Conservation (phyloP, 305 asterid species). For the Fraxinus angustifolia region DNA sequence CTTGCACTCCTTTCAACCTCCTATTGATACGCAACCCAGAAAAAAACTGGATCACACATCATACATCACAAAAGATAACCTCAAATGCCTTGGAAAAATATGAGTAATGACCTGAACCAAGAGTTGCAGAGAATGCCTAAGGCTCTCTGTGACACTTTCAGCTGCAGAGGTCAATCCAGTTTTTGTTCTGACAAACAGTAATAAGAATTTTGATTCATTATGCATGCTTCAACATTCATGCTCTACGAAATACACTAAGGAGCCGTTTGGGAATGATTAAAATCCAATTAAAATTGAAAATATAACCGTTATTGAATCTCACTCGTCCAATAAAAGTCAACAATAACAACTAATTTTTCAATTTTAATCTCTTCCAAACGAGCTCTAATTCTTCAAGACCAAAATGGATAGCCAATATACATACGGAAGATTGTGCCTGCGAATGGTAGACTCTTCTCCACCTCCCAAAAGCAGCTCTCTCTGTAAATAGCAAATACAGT, state of each 20-base stretch:
- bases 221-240: constrained; percentile 11
- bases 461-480: constrained; percentile 95
- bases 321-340: too few relatives aligned
- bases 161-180: constrained; percentile 99
- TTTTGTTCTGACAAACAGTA: constrained; percentile 61
- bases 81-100: neutral
- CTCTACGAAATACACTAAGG: constrained; percentile 3
- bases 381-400: neutral
- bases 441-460: constrained; percentile 90
- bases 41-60: constrained; percentile 15
- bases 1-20: constrained; percentile 89
- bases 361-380: too few relatives aligned
- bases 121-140: constrained; percentile 84
- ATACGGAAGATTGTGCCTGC: constrained; percentile 84
- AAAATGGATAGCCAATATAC: constrained; percentile 25
- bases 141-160: constrained; percentile 93
- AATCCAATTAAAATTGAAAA: too few relatives aligned
- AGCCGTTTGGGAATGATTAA: too few relatives aligned
- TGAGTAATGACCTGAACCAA: constrained; percentile 74
- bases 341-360: too few relatives aligned
- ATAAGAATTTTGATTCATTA: neutral
- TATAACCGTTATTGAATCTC: too few relatives aligned
- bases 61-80: neutral
- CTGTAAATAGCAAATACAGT: constrained; percentile 39
- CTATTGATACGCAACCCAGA: constrained; percentile 31